A percentile compares a stretch with the other conserved stretches of the same genome.
phyloP scores from a whole-genome alignment of 495 filamentous ascomycete species.

The Rhypophila decipiens region DNA sequence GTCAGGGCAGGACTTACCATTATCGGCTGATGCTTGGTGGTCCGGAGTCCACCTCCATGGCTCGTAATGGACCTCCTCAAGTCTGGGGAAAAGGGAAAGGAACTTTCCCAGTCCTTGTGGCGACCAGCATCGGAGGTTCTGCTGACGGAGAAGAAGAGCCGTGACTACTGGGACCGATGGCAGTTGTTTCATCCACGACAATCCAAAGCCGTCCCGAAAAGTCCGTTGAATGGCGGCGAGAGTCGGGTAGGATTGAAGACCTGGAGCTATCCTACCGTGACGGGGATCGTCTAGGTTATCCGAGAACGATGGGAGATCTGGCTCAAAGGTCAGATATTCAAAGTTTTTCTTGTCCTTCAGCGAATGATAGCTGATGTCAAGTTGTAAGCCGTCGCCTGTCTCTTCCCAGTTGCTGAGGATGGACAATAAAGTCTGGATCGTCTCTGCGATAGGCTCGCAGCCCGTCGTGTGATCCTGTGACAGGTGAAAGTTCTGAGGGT shows the following conservation, averaged over 20 bases:
- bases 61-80: conserved; percentile 29
- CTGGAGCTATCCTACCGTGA: conserved; percentile 12
- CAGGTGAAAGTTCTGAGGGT: conserved; percentile 3
- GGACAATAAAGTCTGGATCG: conserved; percentile 29
- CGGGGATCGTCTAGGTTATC: conserved; percentile 17
- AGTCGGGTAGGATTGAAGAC: conserved; percentile 19
- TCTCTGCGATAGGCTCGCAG: conserved; percentile 21
- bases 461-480: conserved; percentile 16
- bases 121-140: conserved; percentile 29
- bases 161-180: conserved; percentile 24
- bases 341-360: conserved; percentile 33
- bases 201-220: conserved; percentile 16
- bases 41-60: conserved; percentile 26
- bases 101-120: conserved; percentile 22
- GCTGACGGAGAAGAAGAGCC: conserved; percentile 26
- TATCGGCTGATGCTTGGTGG: conserved; percentile 17
- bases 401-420: conserved; percentile 32
- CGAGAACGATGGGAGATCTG: conserved; percentile 22
- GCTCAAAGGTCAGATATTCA: conserved; percentile 25
- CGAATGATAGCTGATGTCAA: conserved; percentile 36
- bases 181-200: conserved; percentile 27
- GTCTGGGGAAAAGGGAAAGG: conserved; percentile 26
- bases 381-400: conserved; percentile 24
- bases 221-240: conserved; percentile 22
- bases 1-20: too few species aligned